Base-by-base conservation (phyloP, 2,329 filamentous ascomycete genomes). In the Nothopassalora personata region DNA sequence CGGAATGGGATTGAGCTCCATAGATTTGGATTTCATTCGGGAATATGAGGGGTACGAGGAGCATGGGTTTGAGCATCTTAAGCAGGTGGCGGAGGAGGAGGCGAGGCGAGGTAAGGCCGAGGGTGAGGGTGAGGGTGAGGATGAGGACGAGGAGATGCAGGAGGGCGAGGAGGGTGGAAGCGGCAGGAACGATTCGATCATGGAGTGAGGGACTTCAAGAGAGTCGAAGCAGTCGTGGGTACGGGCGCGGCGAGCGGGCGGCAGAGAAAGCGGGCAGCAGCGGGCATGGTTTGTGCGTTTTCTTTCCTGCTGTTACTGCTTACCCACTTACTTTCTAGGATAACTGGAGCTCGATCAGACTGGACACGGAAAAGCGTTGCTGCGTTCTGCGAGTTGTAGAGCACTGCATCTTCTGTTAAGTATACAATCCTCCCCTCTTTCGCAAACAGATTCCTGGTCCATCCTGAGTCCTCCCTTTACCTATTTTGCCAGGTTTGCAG, bases 31-130 rank as follows among this genome's bases (percentile, higher is more conserved):
- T 3, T 68, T 68, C 58, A 65, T 65, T 58, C 28, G 54, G 48
- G 23, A 19, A 5, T 68, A 70, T 57, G 59, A 68, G 43, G 65
- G 63, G 10, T 67, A 65, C 46, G 39, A 55, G 47, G 62, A 61
- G 11, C 31, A 65, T 43, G 39, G 39, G 51, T 66, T 59, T 31
- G 52, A 43, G 18, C 45, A 58, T 50, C 45, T 66, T 52, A 18
- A 60, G 5, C 51, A 54, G 39, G 53, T 58, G 49, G 53, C 49
- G 36, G 60, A 55, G 43, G 28, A 52, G 18, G 54, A 31, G 53
- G 43, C 13, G 23, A 36, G 23, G 23, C 15, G 45, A 57, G 27
- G 5, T 27, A 13, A 27, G n/a, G n/a, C n/a, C n/a, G n/a, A n/a
- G 28, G 31, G 19, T 6, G 43, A 5, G 54, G 9, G 23, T 2